Percentiles rank a stretch among this genome's conserved stretches.
Conservation (phyloP, 306 rosid genomes). For the apple (Malus domestica) region ASM211411v1 NC_041800.1:17933501-17934000, state of each 20-base stretch:
- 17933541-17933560: neutral
- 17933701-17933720: conserved; percentile 22
- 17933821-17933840: conserved; percentile 48
- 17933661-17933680: no score
- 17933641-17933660: neutral
- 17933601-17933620: neutral
- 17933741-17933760: neutral
- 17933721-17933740: neutral
- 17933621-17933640: neutral
- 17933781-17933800: neutral
- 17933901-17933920: conserved; percentile 50
- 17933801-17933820: conserved; percentile 15
- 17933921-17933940: conserved; percentile 48
- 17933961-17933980: conserved; percentile 10
- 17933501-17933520: conserved; percentile 49
- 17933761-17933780: neutral
- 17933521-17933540: conserved; percentile 35
- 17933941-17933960: conserved; percentile 16
- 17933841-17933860: conserved; percentile 40
- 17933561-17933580: neutral
- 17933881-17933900: conserved; percentile 60
- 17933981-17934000: conserved; percentile 1
- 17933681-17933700: conserved; percentile 36
- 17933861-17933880: conserved; percentile 56
- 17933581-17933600: neutral